Percentiles rank a stretch among this genome's conserved stretches.
These are phyloP conservation scores for Citrus medica DNA, from an alignment of 345 rosid genomes.

Conservation along the genomic window DNA sequence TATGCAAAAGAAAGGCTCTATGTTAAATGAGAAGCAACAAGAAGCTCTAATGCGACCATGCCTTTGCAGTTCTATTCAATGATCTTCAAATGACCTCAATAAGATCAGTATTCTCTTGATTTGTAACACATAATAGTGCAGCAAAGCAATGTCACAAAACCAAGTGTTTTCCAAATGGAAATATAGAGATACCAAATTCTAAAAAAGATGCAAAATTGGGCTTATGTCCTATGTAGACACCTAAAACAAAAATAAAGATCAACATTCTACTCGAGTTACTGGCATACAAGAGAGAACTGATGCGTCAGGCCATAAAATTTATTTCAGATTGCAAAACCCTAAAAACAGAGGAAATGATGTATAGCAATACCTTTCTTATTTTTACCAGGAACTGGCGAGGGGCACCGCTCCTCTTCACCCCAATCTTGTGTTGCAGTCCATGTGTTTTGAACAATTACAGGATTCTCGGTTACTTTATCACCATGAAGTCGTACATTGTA, in stretches of 20 bases:
- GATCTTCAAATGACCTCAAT: neutral
- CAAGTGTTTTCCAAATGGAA: neutral
- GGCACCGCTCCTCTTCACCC: conserved; percentile 51
- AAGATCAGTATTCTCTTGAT: neutral
- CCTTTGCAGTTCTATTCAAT: neutral
- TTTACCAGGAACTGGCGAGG: conserved; percentile 28
- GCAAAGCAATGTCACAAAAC: neutral
- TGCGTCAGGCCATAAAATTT: neutral
- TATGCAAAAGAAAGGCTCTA: neutral
- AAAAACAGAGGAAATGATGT: neutral
- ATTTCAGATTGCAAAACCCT: neutral
- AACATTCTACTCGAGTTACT: neutral
- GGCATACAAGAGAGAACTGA: neutral
- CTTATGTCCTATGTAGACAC: neutral
- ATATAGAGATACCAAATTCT: neutral
- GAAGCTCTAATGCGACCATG: neutral
- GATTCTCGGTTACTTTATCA: conserved; percentile 40
- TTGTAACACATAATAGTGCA: neutral
- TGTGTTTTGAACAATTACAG: conserved; percentile 50
- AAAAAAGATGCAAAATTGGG: neutral
- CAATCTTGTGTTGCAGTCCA: conserved; percentile 43
- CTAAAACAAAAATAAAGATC: neutral
- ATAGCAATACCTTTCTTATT: conserved; percentile 33
- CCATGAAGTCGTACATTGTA: conserved; percentile 40
- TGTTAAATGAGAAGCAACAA: neutral